phyloP scores from a whole-genome alignment of 1,139 yeast species.

The Magnusiomyces fungicola region DNA sequence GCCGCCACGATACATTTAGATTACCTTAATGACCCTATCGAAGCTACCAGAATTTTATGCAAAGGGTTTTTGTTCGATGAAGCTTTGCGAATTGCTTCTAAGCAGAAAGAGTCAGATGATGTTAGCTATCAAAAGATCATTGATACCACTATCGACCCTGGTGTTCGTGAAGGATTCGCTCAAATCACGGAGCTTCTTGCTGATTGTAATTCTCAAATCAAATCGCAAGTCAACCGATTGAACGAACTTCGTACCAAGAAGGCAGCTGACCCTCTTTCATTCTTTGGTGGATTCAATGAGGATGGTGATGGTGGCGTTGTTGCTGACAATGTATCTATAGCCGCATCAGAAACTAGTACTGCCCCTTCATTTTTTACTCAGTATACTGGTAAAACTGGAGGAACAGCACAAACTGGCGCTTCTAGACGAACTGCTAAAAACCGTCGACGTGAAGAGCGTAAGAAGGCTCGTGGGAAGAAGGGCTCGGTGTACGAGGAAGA shows the following conservation, averaged over 20 bases:
- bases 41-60: constrained; percentile 62
- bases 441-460: constrained; percentile 90
- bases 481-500: constrained; percentile 97
- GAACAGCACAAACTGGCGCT: constrained; percentile 95
- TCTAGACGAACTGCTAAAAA: constrained; percentile 88
- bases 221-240: constrained; percentile 74
- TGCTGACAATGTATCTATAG: constrained; percentile 91
- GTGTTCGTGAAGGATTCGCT: constrained; percentile 82
- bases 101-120: constrained; percentile 14
- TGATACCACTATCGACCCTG: constrained; percentile 58
- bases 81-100: constrained; percentile 60
- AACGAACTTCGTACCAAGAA: constrained; percentile 82
- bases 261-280: constrained; percentile 74
- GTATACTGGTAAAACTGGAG: constrained; percentile 91
- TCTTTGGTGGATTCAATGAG: constrained; percentile 40
- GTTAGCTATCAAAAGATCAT: constrained; percentile 35
- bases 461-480: constrained; percentile 92
- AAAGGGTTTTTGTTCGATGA: constrained; percentile 68
- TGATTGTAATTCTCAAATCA: constrained; percentile 81
- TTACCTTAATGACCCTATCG: constrained; percentile 53
- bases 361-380: constrained; percentile 90
- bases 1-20: constrained; percentile 75
- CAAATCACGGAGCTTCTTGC: constrained; percentile 79
- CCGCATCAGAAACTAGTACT: constrained; percentile 90
- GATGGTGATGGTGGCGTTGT: constrained; percentile 48